Conservation (phyloP, 768 basidiomycete species). For the Lactarius deliciosus region DNA sequence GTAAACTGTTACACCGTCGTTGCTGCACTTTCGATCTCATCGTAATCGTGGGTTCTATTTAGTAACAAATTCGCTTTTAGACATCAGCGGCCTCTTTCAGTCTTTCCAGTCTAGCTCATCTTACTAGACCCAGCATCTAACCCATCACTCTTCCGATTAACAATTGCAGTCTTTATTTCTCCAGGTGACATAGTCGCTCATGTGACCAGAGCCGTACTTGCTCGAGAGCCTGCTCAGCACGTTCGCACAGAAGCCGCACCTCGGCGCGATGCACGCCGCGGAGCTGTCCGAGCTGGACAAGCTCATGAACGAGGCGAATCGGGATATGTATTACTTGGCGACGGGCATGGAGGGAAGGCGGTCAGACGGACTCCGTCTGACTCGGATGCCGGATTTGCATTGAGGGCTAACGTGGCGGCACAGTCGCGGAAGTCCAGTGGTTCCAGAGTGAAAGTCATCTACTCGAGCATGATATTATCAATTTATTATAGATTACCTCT, state of each 20-base stretch:
- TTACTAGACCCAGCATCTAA: conserved; percentile 58
- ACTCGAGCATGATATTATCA: no score
- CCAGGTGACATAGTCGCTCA: not conserved
- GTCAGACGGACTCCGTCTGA: conserved; percentile 54
- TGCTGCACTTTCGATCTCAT: not conserved
- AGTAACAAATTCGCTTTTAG: conserved; percentile 63
- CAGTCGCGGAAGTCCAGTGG: no score
- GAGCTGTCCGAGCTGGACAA: conserved; percentile 90
- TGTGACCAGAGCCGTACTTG: conserved; percentile 84
- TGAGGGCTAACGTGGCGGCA: not conserved
- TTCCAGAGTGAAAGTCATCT: no score
- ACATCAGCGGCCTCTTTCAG: conserved; percentile 60
- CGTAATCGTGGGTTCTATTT: conserved; percentile 52
- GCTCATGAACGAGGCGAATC: conserved; percentile 91
- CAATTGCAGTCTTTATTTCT: conserved; percentile 57
- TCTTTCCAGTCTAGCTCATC: conserved; percentile 60
- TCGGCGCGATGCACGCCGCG: conserved; percentile 60
- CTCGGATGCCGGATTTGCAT: conserved; percentile 75
- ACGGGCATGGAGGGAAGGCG: conserved; percentile 87
- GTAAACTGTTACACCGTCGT: not conserved
- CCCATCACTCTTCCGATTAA: conserved; percentile 58
- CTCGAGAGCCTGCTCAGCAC: conserved; percentile 91
- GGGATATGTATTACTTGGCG: conserved; percentile 99
- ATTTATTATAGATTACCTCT: conserved; percentile 1
- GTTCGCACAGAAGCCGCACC: conserved; percentile 83